phyloP scores from a whole-genome alignment of 2,329 filamentous ascomycete species.

The Xylaria sp. region DNA sequence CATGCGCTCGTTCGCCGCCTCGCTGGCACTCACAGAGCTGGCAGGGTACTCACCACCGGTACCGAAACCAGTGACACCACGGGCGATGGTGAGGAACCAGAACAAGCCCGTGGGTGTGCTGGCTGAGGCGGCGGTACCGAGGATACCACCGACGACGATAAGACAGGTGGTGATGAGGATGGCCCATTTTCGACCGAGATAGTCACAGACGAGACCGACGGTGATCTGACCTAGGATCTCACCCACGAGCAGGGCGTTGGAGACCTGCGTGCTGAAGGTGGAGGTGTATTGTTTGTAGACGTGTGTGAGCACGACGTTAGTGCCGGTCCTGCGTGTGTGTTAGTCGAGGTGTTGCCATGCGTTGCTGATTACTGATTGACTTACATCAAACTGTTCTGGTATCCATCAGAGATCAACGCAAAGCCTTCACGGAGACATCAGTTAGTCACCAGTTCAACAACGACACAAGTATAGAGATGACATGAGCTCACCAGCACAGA shows the following conservation, averaged over 20 bases:
- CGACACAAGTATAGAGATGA: not conserved
- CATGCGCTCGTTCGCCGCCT: slow-evolving; percentile 11
- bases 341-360: not conserved
- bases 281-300: slow-evolving; percentile 12
- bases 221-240: slow-evolving; percentile 12
- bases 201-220: slow-evolving; percentile 13
- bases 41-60: slow-evolving; percentile 15
- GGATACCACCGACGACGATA: slow-evolving; percentile 12
- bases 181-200: slow-evolving; percentile 14
- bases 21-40: slow-evolving; percentile 13
- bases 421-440: slow-evolving; percentile 1
- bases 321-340: slow-evolving; percentile 7
- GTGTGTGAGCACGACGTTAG: slow-evolving; percentile 12
- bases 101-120: slow-evolving; percentile 12
- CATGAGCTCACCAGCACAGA: slow-evolving; percentile 10
- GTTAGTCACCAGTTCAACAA: not conserved
- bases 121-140: slow-evolving; percentile 12
- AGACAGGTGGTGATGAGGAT: slow-evolving; percentile 12
- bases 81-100: slow-evolving; percentile 12
- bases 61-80: slow-evolving; percentile 11
- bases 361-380: not conserved
- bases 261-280: slow-evolving; percentile 11
- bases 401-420: slow-evolving; percentile 14
- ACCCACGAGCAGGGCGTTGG: slow-evolving; percentile 14
- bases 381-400: slow-evolving; percentile 15